Conservation (phyloP, 106 monocot genomes). For the Chionographis japonica region DNA sequence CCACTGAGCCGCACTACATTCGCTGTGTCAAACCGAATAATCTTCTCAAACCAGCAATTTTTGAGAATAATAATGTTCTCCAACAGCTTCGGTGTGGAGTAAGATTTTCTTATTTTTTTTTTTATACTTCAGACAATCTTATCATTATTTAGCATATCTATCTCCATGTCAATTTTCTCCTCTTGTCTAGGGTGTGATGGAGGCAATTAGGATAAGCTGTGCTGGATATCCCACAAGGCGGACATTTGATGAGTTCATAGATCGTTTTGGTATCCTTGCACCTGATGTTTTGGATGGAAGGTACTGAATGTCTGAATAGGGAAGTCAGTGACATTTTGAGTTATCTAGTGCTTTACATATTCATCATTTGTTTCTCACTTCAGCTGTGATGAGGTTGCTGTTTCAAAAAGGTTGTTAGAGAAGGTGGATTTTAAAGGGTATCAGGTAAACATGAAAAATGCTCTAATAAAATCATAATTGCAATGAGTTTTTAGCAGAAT, state of each 20-base stretch:
- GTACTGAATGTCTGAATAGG: slow-evolving; percentile 5
- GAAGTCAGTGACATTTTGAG: too few species aligned
- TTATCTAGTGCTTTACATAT: background rate
- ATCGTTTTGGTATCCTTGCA: slow-evolving; percentile 66
- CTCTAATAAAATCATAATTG: too few species aligned
- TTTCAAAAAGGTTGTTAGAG: slow-evolving; percentile 39
- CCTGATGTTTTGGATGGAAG: slow-evolving; percentile 66
- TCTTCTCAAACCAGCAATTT: slow-evolving; percentile 43
- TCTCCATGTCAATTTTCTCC: background rate
- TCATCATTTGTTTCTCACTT: background rate
- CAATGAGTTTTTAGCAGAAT: too few species aligned
- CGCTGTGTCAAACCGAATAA: slow-evolving; percentile 47
- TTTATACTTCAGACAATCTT: too few species aligned
- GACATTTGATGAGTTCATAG: slow-evolving; percentile 57
- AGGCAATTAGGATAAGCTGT: slow-evolving; percentile 87
- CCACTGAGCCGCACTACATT: slow-evolving; percentile 42
- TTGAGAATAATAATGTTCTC: slow-evolving; percentile 47
- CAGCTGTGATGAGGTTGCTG: slow-evolving; percentile 61
- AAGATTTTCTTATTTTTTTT: background rate
- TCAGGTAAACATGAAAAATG: slow-evolving; percentile 37
- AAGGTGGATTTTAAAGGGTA: slow-evolving; percentile 53
- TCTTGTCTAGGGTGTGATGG: slow-evolving; percentile 65
- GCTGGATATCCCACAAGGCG: slow-evolving; percentile 81
- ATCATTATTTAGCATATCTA: background rate
- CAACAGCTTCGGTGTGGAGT: slow-evolving; percentile 52